These are phyloP conservation scores for Phytopythium oedochilum DNA, from an alignment of 352 stramenopile species.

Conservation along the genomic window DNA sequence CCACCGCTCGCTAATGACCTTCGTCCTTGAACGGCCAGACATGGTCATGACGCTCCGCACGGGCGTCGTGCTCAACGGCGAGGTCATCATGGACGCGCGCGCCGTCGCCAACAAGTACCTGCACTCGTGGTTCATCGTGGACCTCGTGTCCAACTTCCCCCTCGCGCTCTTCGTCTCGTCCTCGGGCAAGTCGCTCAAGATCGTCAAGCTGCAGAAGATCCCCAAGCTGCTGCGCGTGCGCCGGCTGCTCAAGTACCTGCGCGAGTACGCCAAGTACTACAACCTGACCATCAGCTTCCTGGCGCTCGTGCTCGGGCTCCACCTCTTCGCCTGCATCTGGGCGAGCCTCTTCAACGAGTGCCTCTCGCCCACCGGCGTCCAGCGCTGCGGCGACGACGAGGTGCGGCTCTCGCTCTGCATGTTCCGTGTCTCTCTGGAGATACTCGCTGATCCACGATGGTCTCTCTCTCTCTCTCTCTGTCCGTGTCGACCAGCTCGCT, in stretches of 20 bases:
- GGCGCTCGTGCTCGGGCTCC: slow-evolving; percentile 54
- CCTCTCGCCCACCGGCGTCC: slow-evolving; percentile 16
- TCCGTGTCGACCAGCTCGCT: slow-evolving; percentile 21
- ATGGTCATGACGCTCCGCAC: slow-evolving; percentile 80
- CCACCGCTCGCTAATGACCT: not conserved
- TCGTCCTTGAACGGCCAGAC: slow-evolving; percentile 31
- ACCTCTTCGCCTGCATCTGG: slow-evolving; percentile 74
- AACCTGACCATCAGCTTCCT: slow-evolving; percentile 72
- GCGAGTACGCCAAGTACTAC: slow-evolving; percentile 85
- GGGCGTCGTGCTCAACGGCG: slow-evolving; percentile 65
- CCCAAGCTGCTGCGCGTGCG: slow-evolving; percentile 75
- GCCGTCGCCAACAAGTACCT: slow-evolving; percentile 65
- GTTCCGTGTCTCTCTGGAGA: too few relatives aligned
- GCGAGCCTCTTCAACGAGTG: slow-evolving; percentile 69
- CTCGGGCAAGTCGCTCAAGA: slow-evolving; percentile 73
- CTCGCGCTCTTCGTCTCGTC: slow-evolving; percentile 55
- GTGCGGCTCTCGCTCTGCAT: slow-evolving; percentile 16
- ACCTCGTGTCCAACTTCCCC: slow-evolving; percentile 83
- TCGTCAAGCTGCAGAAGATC: slow-evolving; percentile 84
- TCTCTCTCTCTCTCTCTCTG: not conserved
- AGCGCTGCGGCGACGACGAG: slow-evolving; percentile 30
- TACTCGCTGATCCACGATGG: too few relatives aligned
- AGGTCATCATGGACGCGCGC: slow-evolving; percentile 76
- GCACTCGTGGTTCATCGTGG: slow-evolving; percentile 75
- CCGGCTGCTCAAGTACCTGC: slow-evolving; percentile 68